Evolutionary conservation across 73 alveolate genomes (phyloP), one percentile per base, ranked within the genome.

Genomic region (Diophrys sp.): DNA sequence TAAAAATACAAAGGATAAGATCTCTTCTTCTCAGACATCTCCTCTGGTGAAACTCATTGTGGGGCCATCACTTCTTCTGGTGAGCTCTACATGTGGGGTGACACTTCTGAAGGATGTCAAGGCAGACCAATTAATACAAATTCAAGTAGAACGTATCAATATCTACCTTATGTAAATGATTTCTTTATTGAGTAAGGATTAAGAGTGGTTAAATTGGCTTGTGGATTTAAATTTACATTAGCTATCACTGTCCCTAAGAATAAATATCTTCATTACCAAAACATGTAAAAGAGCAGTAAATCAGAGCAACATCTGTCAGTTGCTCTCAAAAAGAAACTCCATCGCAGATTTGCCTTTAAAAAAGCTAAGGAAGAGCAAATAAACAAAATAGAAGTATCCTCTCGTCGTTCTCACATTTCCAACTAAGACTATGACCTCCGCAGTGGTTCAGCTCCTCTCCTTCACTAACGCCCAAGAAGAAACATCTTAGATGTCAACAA

Each of bases 71-170:
- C 88, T 25, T 71, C 84, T 0, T 55, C 32, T 25, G 93, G 93
- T n/a, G 74, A 77, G 23, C 54, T 85, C 8, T 86, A 67, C 54
- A 86, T 86, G 93, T 86, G 93, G 93, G 93, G 93, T 25, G 89
- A 79, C 30, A 25, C 74, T n/a, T 54, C 89, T 0, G 78, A 72
- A 18, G 93, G 89, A 2, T 79, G 89, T 31, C 67, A 79, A 66
- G 93, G 89, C 0, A 86, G 93, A 68, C 89, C 87, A 30, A 81
- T 81, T 23, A 70, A 85, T 25, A 87, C 79, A 27, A 23, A 55
- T 33, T 27, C 73, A 29, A 71, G 70, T 1, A 72, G 76, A 30
- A 34, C 33, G 54, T 29, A 69, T 67, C 34, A 80, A 1, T 73
- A n/a, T 53, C 53, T 73, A 1, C 74, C 72, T 1, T 73, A 72